phyloP scores from a whole-genome alignment of 495 filamentous ascomycete genomes.

The Neurospora tetraspora region DNA sequence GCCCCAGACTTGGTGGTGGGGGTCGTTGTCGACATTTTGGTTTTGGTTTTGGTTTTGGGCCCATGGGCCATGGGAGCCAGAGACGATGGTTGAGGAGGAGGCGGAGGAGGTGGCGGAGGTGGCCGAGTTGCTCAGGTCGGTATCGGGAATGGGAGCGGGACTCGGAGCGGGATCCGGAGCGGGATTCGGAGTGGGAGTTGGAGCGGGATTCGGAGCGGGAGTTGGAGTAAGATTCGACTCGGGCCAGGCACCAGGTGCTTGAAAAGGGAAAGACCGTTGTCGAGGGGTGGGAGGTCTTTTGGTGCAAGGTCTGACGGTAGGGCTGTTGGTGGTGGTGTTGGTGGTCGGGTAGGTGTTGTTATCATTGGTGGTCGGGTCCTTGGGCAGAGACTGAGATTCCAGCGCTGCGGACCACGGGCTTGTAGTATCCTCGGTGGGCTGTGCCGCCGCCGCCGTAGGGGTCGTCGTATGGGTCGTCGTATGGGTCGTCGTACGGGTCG shows the following conservation, averaged over 20 bases:
- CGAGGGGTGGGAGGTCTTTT: not conserved
- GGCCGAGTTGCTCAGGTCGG: not conserved
- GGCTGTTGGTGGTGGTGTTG: not conserved
- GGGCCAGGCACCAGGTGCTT: not conserved
- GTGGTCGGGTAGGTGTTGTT: not conserved
- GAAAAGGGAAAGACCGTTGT: not conserved
- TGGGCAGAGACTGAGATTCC: not conserved
- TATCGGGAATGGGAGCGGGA: not conserved
- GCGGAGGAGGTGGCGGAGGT: not conserved
- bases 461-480: too few relatives aligned
- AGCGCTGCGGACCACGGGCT: not conserved
- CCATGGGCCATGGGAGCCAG: not conserved
- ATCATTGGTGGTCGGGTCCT: not conserved
- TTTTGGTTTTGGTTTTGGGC: not conserved
- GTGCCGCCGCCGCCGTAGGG: not conserved
- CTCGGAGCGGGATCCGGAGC: not conserved
- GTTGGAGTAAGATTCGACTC: not conserved
- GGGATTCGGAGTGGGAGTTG: not conserved
- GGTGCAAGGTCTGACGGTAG: not conserved
- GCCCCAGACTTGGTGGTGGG: constrained; percentile 24
- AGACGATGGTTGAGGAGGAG: not conserved
- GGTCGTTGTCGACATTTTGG: not conserved
- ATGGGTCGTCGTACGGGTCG: not conserved
- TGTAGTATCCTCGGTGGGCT: not conserved
- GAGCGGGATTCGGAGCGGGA: not conserved